phyloP scores from a whole-genome alignment of 495 filamentous ascomycete species.

The Neurospora sp. region DNA sequence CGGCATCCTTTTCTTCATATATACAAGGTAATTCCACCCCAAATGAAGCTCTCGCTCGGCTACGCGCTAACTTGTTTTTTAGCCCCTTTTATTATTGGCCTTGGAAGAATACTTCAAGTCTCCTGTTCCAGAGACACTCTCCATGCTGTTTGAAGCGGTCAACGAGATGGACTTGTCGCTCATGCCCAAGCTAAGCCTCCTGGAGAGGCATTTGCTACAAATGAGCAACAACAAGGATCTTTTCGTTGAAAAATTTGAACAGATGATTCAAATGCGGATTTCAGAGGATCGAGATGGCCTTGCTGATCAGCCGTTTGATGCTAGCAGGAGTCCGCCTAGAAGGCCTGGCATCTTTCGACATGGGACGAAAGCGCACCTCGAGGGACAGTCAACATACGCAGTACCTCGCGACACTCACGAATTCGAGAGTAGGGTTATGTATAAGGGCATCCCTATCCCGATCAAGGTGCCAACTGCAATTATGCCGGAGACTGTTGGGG shows the following conservation, averaged over 20 bases:
- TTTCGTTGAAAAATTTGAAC: constrained; percentile 95
- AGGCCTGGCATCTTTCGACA: constrained; percentile 40
- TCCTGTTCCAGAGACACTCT: constrained; percentile 81
- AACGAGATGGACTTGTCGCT: constrained; percentile 95
- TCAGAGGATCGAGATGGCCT: constrained; percentile 37
- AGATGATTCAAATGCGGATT: constrained; percentile 68
- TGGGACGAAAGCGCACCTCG: constrained; percentile 44
- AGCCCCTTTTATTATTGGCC: constrained; percentile 90
- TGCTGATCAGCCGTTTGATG: constrained; percentile 32
- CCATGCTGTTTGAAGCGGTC: constrained; percentile 79
- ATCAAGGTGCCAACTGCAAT: constrained; percentile 91
- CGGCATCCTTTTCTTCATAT: constrained; percentile 98
- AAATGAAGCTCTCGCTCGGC: background rate
- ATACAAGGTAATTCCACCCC: constrained; percentile 61
- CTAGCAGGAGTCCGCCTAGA: constrained; percentile 38
- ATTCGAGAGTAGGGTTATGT: constrained; percentile 88
- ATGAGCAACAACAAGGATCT: constrained; percentile 89
- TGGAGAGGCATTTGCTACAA: constrained; percentile 81
- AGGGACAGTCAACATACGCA: constrained; percentile 43
- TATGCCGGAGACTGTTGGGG: constrained; percentile 91
- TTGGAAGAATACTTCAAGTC: constrained; percentile 96
- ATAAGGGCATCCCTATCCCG: constrained; percentile 89
- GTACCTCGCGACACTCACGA: constrained; percentile 93
- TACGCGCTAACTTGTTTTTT: constrained; percentile 16
- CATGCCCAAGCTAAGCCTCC: constrained; percentile 74